A percentile compares a stretch with the other conserved stretches of the same genome.
These are phyloP conservation scores for Kodamaea leandrae DNA, from an alignment of 805 yeast genomes.

Conservation along the genomic window DNA sequence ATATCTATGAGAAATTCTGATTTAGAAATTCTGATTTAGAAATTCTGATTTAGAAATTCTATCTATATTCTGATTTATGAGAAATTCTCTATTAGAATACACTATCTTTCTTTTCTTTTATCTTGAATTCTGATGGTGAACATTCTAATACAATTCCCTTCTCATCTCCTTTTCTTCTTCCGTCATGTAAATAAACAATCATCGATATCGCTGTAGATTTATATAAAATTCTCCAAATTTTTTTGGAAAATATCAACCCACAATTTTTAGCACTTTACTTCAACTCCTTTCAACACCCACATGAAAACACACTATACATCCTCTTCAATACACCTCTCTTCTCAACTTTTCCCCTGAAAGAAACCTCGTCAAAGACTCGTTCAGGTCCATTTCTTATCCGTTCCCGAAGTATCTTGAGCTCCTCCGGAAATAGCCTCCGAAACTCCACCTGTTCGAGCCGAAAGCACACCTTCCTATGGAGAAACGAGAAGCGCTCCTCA, in stretches of 20 bases:
- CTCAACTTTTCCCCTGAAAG: neutral
- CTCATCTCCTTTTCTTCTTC: neutral
- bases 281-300: neutral
- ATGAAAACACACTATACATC: neutral
- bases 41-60: too few relatives aligned
- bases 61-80: too few relatives aligned
- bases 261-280: neutral
- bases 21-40: too few relatives aligned
- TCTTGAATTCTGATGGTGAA: neutral
- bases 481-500: neutral
- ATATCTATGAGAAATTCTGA: neutral
- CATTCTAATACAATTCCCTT: neutral
- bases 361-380: too few relatives aligned
- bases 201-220: neutral
- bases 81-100: too few relatives aligned
- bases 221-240: neutral
- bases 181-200: neutral
- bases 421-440: neutral
- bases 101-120: too few relatives aligned
- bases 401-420: neutral
- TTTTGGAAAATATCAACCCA: neutral
- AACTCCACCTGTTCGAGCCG: neutral
- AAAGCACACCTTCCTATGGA: neutral
- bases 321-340: neutral
- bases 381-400: too few relatives aligned